These are phyloP conservation scores for Mycena indigotica DNA, from an alignment of 768 basidiomycete genomes.

Conservation along the genomic window DNA sequence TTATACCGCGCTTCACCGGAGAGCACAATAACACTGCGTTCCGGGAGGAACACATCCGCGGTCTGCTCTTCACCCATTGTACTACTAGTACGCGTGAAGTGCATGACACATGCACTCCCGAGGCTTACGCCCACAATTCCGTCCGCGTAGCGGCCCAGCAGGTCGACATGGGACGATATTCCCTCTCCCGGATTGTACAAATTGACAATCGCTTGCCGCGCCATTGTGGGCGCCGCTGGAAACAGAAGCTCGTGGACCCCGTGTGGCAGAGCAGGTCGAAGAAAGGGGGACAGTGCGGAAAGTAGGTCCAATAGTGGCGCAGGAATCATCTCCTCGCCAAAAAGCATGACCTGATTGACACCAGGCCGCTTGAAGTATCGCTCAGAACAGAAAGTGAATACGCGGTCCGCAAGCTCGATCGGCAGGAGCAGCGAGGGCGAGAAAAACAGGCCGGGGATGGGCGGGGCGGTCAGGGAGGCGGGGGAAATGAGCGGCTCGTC, in stretches of 20 bases:
- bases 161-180: constrained; percentile 85
- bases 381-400: constrained; percentile 53
- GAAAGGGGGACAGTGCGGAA: constrained; percentile 45
- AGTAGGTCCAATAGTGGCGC: constrained; percentile 52
- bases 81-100: constrained; percentile 51
- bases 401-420: constrained; percentile 49
- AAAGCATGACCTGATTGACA: constrained; percentile 87
- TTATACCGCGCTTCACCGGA: constrained; percentile 79
- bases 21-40: constrained; percentile 75
- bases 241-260: constrained; percentile 62
- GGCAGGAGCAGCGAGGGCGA: constrained; percentile 54
- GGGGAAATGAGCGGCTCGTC: constrained; percentile 38
- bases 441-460: constrained; percentile 69
- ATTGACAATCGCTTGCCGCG: constrained; percentile 89
- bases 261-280: constrained; percentile 52
- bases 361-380: constrained; percentile 53
- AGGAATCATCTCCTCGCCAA: constrained; percentile 40
- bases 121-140: constrained; percentile 90
- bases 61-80: neutral
- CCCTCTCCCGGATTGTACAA: constrained; percentile 88
- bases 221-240: constrained; percentile 45
- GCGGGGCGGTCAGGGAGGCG: constrained; percentile 46
- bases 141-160: constrained; percentile 81
- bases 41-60: constrained; percentile 63
- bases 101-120: constrained; percentile 79